phyloP scores from a whole-genome alignment of 192 early-diverging fungal genomes.

The Linnemannia zychae region DNA sequence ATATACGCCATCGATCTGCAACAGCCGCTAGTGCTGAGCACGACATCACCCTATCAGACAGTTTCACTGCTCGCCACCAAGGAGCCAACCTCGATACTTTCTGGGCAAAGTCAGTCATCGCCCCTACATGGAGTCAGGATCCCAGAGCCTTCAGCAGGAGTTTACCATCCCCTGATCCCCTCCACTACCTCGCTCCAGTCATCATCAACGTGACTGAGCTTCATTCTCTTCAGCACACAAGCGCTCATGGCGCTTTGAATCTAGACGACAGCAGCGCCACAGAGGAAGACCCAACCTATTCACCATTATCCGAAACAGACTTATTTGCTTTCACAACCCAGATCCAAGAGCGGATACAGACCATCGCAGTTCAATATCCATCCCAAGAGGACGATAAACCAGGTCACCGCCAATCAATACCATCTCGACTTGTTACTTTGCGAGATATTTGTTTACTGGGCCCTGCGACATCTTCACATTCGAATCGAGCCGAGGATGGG shows the following conservation, averaged over 20 bases:
- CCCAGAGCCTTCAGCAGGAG: constrained; percentile 18
- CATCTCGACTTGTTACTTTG: constrained; percentile 22
- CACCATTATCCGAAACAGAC: constrained; percentile 12
- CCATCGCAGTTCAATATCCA: constrained; percentile 29
- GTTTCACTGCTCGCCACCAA: neutral
- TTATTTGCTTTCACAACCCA: constrained; percentile 18
- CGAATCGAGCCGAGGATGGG: neutral
- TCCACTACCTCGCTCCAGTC: constrained; percentile 40
- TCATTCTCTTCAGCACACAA: neutral
- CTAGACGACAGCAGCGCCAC: neutral
- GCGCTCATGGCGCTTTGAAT: neutral
- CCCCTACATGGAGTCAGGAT: constrained; percentile 51
- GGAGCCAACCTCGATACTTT: constrained; percentile 29
- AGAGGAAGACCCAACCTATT: neutral
- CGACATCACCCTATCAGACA: constrained; percentile 44
- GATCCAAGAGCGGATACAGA: constrained; percentile 33
- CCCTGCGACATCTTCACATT: constrained; percentile 22
- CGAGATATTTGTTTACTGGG: constrained; percentile 41
- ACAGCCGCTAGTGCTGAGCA: constrained; percentile 56
- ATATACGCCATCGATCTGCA: constrained; percentile 27
- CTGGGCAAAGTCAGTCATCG: constrained; percentile 24
- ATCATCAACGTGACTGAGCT: constrained; percentile 46
- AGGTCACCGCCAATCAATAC: neutral
- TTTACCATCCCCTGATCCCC: constrained; percentile 18
- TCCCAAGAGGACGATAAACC: constrained; percentile 3